Evolutionary conservation across 2,329 filamentous ascomycete genomes (phyloP).

Genomic region (Nothophoma quercina): DNA sequence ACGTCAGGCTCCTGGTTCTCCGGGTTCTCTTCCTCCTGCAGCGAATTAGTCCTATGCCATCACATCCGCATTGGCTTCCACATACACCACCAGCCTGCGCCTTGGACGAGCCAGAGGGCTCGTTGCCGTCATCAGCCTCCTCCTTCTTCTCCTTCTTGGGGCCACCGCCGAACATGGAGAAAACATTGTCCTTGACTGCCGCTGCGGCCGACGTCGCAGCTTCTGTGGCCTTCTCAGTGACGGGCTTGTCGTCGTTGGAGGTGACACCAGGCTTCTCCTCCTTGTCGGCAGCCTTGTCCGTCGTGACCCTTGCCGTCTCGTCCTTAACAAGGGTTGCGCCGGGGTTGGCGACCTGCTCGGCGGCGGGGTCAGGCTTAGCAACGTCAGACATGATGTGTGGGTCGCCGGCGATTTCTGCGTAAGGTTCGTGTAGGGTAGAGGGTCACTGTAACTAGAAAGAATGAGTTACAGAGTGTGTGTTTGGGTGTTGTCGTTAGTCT

Average conservation of each 20-base stretch:
- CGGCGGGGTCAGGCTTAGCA: constrained; percentile 52
- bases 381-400: constrained; percentile 46
- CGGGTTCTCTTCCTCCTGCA: constrained; percentile 74
- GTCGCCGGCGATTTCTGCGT: constrained; percentile 4
- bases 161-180: constrained; percentile 98
- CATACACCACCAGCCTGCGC: constrained; percentile 58
- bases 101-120: constrained; percentile 83
- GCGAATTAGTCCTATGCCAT: constrained; percentile 21
- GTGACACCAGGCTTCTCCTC: constrained; percentile 24
- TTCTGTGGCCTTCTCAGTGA: constrained; percentile 50
- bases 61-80: no score
- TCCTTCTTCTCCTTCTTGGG: constrained; percentile 95
- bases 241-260: constrained; percentile 60
- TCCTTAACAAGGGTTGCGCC: constrained; percentile 52
- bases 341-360: constrained; percentile 49
- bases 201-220: constrained; percentile 45
- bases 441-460: constrained; percentile 8
- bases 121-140: constrained; percentile 72
- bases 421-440: constrained; percentile 10
- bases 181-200: constrained; percentile 69
- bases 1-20: constrained; percentile 93
- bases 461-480: constrained; percentile 22
- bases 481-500: constrained; percentile 29
- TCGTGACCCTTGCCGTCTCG: constrained; percentile 56
- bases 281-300: constrained; percentile 44